phyloP scores from a whole-genome alignment of 169 alveolate genomes.

The Amoebophrya sp. region DNA sequence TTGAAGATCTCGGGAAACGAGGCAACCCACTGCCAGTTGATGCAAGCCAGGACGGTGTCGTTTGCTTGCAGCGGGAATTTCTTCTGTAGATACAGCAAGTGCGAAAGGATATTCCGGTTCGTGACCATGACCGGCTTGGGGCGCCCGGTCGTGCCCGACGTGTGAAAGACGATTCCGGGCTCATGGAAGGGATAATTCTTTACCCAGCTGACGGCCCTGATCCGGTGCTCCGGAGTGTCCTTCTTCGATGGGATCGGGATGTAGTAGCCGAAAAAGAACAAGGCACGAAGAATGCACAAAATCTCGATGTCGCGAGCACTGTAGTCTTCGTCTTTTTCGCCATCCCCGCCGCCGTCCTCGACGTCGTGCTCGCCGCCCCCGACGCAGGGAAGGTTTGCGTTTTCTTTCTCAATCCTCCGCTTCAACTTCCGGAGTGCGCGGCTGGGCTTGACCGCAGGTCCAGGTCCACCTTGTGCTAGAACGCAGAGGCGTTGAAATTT shows the following conservation, averaged over 20 bases:
- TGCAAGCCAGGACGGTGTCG: background rate
- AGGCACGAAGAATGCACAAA: background rate
- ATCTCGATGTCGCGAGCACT: background rate
- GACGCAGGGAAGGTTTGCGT: too few relatives aligned
- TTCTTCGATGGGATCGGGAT: background rate
- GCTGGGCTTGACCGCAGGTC: too few relatives aligned
- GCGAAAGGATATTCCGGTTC: background rate
- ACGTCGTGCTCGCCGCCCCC: too few relatives aligned
- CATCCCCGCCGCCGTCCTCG: too few relatives aligned
- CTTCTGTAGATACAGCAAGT: background rate
- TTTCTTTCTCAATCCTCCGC: too few relatives aligned
- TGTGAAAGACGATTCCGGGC: background rate
- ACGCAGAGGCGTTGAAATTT: too few relatives aligned
- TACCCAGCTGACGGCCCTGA: background rate
- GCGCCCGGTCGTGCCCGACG: background rate
- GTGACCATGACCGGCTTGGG: background rate
- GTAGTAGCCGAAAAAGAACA: background rate
- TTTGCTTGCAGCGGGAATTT: background rate
- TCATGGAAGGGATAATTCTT: background rate
- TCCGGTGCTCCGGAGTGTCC: background rate
- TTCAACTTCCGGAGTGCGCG: too few relatives aligned
- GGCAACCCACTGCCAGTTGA: constrained; percentile 21
- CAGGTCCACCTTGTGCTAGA: too few relatives aligned
- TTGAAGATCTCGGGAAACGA: background rate
- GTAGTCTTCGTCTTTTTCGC: too few relatives aligned